Percentiles rank a stretch among this genome's conserved stretches.
Conservation (phyloP, 345 rosid genomes). For the Acer campestre region DNA sequence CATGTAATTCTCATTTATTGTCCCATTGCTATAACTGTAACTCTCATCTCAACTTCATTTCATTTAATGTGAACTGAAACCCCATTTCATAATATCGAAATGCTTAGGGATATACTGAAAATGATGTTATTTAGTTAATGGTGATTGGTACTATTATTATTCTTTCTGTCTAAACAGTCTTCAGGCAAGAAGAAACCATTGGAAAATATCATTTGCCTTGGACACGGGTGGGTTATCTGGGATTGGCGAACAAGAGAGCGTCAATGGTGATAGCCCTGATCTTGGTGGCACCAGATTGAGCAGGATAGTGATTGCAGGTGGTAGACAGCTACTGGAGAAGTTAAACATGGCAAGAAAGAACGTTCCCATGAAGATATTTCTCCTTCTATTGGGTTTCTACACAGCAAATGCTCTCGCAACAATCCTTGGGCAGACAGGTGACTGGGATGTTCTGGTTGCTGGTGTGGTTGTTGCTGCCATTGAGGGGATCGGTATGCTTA, state of each 20-base stretch:
- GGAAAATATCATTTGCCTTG: slow-evolving; percentile 70
- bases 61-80: neutral
- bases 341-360: slow-evolving; percentile 81
- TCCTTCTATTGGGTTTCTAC: slow-evolving; percentile 87
- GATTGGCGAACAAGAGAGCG: slow-evolving; percentile 54
- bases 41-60: neutral
- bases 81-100: neutral
- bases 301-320: slow-evolving; percentile 82
- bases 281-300: slow-evolving; percentile 85
- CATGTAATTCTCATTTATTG: too few relatives aligned
- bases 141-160: neutral
- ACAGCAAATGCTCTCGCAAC: slow-evolving; percentile 97
- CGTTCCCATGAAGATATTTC: slow-evolving; percentile 88
- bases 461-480: slow-evolving; percentile 94
- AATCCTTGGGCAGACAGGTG: slow-evolving; percentile 97
- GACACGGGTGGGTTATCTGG: slow-evolving; percentile 72
- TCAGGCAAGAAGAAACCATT: slow-evolving; percentile 42
- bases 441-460: slow-evolving; percentile 95
- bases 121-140: neutral
- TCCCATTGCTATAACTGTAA: neutral
- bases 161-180: slow-evolving; percentile 34
- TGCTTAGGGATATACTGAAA: neutral
- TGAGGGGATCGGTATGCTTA: slow-evolving; percentile 93
- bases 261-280: slow-evolving; percentile 52
- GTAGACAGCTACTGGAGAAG: slow-evolving; percentile 74